Evolutionary conservation across 345 rosid genomes (phyloP), one percentile per base, ranked within the genome.

Genomic region (Raphanus raphanistrum): DNA sequence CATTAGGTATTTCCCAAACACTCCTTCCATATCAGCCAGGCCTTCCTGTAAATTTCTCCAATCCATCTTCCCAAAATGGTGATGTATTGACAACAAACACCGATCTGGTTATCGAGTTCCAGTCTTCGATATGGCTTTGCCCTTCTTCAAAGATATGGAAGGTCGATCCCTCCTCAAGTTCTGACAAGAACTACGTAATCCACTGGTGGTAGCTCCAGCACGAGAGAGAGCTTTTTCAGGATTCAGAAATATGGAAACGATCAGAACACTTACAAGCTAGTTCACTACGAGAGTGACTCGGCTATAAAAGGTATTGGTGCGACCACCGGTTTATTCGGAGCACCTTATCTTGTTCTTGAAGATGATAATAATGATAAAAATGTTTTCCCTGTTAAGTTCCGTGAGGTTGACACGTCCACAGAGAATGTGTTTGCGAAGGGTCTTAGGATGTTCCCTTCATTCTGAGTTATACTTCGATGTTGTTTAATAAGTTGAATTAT

Each of bases 131-230:
- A 17, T 77, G 61, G 81, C 16, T 29, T 4, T 77, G 71, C 66
- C 9, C 50, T 71, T 70, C 60, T 5, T 77, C 76, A 29, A 77
- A 77, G 72, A 57, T 71, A 29, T 77, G 76, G 81, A 65, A 54
- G 29, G 66, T 65, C 13, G 76, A 77, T 54, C n/a, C 33, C 63
- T 76, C 75, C 3, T 63, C 76, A 15, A 31, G 62, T 31, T 55
- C 59, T n/a, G 6, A 27, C 21, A 57, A 66, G 59, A 5, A 27
- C 10, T 76, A 76, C 63, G 25, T 76, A 70, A 70, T n/a, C 26
- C 5, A 50, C 58, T 27, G 59, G 65, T 76, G 80, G 80, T 35
- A 38, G 25, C 26, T 54, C 70, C 9, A 28, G 38, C 3, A 52
- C 16, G 35, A 28, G 4, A 15, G 65, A 76, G 16, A 70, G 65